Conservation (phyloP, 768 basidiomycete genomes). For the Mycena albidolilacea region DNA sequence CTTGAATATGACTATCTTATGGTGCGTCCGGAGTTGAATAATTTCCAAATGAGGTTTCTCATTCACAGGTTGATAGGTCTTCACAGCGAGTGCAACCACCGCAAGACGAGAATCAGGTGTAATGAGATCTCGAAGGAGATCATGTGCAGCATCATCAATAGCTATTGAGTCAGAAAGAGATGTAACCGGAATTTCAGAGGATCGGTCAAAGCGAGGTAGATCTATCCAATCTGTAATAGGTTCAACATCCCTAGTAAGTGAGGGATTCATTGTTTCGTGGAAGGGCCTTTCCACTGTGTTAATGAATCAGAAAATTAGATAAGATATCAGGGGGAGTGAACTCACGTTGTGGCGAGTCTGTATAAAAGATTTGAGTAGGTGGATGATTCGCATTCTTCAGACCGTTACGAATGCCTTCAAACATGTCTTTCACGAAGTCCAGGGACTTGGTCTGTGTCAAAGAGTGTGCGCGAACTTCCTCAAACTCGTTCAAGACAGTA, state of each 20-base stretch:
- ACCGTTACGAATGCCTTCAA: background rate
- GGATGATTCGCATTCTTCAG: background rate
- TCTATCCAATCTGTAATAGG: background rate
- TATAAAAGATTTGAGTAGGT: constrained; percentile 13
- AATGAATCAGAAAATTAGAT: background rate
- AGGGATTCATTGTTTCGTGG: constrained; percentile 13
- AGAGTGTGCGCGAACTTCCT: constrained; percentile 9
- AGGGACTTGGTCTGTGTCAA: constrained; percentile 5
- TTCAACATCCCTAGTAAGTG: background rate
- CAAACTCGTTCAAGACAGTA: constrained; percentile 7
- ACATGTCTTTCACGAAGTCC: background rate
- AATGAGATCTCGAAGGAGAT: no score
- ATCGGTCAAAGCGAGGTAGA: no score
- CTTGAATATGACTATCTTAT: no score
- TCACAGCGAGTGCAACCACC: no score
- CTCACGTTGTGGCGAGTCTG: constrained; percentile 22
- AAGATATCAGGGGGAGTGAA: background rate
- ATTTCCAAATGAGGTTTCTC: no score
- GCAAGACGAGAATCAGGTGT: no score
- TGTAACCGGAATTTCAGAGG: no score
- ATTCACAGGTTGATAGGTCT: no score
- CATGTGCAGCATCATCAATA: no score
- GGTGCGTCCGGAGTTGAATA: no score
- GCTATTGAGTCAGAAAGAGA: no score
- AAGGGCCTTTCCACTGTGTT: constrained; percentile 15